Base-by-base conservation (phyloP, 2,329 filamentous ascomycete genomes). In the Talaromyces albobiverticillius region DNA sequence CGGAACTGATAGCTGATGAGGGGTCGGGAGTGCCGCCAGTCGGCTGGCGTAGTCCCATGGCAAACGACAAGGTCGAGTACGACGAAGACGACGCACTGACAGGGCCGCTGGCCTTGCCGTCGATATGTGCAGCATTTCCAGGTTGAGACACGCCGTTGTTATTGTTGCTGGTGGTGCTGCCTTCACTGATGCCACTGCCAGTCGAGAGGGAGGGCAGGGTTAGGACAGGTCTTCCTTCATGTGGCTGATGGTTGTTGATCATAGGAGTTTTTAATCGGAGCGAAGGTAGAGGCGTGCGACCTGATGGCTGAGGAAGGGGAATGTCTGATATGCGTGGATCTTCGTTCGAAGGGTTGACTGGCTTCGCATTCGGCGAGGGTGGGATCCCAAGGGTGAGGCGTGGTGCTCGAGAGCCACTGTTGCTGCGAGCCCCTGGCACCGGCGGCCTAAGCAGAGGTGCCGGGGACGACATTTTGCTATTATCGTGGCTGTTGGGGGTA, bases 331-430 rank as follows among this genome's bases (percentile, higher is more conserved):
- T 68, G 62, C 67, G 66, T 29, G 68, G 74, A 64, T 79, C 71
- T 61, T 78, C 79, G 61, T 64, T 62, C 14, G 26, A 20, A 26
- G 59, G 62, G 34, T 82, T 82, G 49, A 94, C 84, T 2, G 92
- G 85, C 71, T 92, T 90, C 58, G 80, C 87, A 73, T 85, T 93
- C 46, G 90, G 89, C 32, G 90, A 95, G 1, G 89, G 86, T 34
- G 93, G 93, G 55, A 97, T 97, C 43, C 92, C 89, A 54, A 97
- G 83, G 42, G 91, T 93, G 55, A 97, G 82, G 64, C 88, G 85
- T 25, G 90, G 90, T 51, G 87, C 80, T 59, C 88, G 81, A 56
- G 80, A 77, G 56, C 83, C 85, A 60, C 80, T 77, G 62, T 79
- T 80, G 59, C 80, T 80, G 62, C 85, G 81, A 60, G 78, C 79